Evolutionary conservation across 2,329 filamentous ascomycete species (phyloP).

Genomic region (Claviceps monticola): DNA sequence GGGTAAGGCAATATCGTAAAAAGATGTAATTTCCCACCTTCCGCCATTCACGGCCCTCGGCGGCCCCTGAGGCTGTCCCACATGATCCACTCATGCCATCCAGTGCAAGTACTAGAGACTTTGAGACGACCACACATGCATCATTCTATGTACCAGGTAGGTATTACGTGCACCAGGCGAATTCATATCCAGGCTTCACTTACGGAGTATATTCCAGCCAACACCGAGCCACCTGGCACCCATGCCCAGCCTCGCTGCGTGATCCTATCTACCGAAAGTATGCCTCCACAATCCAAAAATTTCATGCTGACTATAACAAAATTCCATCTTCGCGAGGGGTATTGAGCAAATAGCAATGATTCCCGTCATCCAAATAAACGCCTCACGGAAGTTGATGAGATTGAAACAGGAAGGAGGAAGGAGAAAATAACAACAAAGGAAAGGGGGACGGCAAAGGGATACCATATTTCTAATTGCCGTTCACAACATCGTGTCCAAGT

Average conservation of each 20-base stretch:
- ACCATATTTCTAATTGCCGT: background rate
- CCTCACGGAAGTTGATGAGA: background rate
- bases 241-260: background rate
- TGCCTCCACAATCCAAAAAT: background rate
- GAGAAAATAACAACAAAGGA: background rate
- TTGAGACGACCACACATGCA: too few species aligned
- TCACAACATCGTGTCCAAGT: background rate
- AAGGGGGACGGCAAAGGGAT: background rate
- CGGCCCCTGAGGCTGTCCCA: too few species aligned
- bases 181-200: too few species aligned
- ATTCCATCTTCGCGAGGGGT: constrained; percentile 6
- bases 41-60: too few species aligned
- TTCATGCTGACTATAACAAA: background rate
- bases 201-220: background rate
- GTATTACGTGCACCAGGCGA: too few species aligned
- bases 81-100: too few species aligned
- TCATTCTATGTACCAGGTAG: too few species aligned
- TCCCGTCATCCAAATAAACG: constrained; percentile 8
- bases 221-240: background rate
- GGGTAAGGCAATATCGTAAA: too few species aligned
- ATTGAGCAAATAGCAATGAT: constrained; percentile 8
- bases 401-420: background rate
- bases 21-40: too few species aligned
- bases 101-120: too few species aligned
- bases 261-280: background rate